A percentile compares a stretch with the other conserved stretches of the same genome.
These are phyloP conservation scores for Fusarium paranaense DNA, from an alignment of 2,329 filamentous ascomycete genomes.

Conservation along the genomic window DNA sequence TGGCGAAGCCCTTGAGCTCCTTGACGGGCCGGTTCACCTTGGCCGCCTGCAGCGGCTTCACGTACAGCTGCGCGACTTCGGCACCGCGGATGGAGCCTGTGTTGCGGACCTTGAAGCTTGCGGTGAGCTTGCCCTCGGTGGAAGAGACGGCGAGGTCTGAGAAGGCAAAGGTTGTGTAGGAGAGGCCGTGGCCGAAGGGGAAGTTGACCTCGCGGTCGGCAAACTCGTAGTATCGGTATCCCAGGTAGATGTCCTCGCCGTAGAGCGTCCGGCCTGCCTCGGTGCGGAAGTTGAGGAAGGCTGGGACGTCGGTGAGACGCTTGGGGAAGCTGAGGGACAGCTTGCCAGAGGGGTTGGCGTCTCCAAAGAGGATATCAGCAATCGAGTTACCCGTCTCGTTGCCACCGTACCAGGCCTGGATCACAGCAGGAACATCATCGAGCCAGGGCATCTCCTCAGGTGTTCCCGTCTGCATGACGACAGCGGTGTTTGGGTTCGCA, in stretches of 20 bases:
- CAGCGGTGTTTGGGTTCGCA: conserved; percentile 75
- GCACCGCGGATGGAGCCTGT: conserved; percentile 65
- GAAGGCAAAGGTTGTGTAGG: conserved; percentile 77
- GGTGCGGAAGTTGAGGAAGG: conserved; percentile 78
- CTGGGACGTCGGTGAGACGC: conserved; percentile 76
- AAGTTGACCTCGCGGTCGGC: conserved; percentile 75
- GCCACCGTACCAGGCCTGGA: conserved; percentile 89
- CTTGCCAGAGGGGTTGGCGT: conserved; percentile 80
- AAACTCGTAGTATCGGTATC: conserved; percentile 84
- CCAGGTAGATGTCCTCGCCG: conserved; percentile 83
- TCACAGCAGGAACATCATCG: conserved; percentile 64
- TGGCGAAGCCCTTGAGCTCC: conserved; percentile 74
- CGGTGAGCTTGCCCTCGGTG: conserved; percentile 59
- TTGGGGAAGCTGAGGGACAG: conserved; percentile 79
- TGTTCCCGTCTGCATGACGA: conserved; percentile 83
- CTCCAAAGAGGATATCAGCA: conserved; percentile 80
- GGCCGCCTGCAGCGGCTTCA: conserved; percentile 62
- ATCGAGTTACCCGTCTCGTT: conserved; percentile 87
- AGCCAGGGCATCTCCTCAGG: conserved; percentile 80
- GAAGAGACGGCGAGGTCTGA: conserved; percentile 61
- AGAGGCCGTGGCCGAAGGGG: conserved; percentile 83
- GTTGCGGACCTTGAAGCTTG: conserved; percentile 69
- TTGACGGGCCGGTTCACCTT: conserved; percentile 68
- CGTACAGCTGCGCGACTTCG: conserved; percentile 70
- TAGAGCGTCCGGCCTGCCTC: conserved; percentile 80